These are phyloP conservation scores for Tetrahymena thermophila DNA, from an alignment of 73 alveolate species.

Conservation along the genomic window DNA sequence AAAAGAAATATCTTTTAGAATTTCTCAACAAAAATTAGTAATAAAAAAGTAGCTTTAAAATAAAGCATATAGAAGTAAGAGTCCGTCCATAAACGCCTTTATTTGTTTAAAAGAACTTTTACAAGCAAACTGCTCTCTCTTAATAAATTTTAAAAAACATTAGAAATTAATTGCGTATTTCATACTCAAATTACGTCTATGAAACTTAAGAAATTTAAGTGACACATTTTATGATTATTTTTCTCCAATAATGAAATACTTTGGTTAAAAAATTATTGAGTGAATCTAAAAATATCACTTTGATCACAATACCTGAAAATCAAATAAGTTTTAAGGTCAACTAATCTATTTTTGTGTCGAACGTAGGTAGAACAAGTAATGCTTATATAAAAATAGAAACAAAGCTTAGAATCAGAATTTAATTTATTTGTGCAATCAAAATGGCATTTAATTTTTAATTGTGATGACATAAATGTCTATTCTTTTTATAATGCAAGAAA, in stretches of 20 bases:
- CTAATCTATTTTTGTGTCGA: background rate
- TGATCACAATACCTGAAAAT: background rate
- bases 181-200: background rate
- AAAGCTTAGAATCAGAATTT: no score
- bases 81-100: background rate
- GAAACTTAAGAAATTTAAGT: background rate
- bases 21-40: background rate
- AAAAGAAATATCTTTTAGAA: background rate
- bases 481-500: no score
- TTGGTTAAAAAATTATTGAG: background rate
- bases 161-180: background rate
- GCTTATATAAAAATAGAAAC: background rate
- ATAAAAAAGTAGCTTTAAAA: background rate
- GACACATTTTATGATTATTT: background rate
- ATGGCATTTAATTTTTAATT: no score
- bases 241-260: background rate
- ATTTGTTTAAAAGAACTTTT: background rate
- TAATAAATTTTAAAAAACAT: no score
- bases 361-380: no score
- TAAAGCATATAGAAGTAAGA: background rate
- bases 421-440: no score
- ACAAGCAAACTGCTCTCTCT: background rate
- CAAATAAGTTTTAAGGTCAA: no score
- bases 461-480: no score
- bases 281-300: background rate